phyloP scores from a whole-genome alignment of 169 alveolate genomes.

The Plasmodium relictum region DNA sequence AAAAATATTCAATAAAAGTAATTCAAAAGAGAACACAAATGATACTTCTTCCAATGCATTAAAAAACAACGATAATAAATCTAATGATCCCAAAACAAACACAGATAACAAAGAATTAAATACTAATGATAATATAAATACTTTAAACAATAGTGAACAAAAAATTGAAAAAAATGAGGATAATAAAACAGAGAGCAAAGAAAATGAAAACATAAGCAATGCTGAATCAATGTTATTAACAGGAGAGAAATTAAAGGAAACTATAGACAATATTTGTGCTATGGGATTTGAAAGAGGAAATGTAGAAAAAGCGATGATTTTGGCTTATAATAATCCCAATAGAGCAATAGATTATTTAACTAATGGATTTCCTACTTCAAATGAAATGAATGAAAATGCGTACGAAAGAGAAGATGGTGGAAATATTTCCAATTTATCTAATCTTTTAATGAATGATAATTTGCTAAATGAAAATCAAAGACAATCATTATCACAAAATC shows the following conservation, averaged over 20 bases:
- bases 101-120: background rate
- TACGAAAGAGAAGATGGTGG: constrained; percentile 75
- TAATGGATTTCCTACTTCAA: constrained; percentile 86
- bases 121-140: background rate
- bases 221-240: constrained; percentile 62
- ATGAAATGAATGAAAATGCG: constrained; percentile 20
- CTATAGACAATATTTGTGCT: constrained; percentile 88
- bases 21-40: constrained; percentile 54
- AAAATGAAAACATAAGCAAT: constrained; percentile 78
- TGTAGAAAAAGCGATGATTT: constrained; percentile 93
- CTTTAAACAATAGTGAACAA: constrained; percentile 40
- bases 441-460: constrained; percentile 52
- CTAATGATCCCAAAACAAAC: constrained; percentile 1
- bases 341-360: constrained; percentile 96
- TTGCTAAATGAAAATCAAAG: constrained; percentile 14
- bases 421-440: constrained; percentile 60
- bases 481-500: constrained; percentile 15
- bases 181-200: constrained; percentile 82
- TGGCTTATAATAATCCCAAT: constrained; percentile 97
- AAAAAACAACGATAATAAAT: constrained; percentile 23
- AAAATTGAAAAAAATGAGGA: constrained; percentile 45
- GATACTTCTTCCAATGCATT: constrained; percentile 8
- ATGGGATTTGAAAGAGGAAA: constrained; percentile 94
- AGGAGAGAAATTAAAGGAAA: constrained; percentile 77
- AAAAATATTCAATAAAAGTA: constrained; percentile 76